Conservation (phyloP, 1,284 basidiomycete genomes). For the Ceratobasidium sp. region DNA sequence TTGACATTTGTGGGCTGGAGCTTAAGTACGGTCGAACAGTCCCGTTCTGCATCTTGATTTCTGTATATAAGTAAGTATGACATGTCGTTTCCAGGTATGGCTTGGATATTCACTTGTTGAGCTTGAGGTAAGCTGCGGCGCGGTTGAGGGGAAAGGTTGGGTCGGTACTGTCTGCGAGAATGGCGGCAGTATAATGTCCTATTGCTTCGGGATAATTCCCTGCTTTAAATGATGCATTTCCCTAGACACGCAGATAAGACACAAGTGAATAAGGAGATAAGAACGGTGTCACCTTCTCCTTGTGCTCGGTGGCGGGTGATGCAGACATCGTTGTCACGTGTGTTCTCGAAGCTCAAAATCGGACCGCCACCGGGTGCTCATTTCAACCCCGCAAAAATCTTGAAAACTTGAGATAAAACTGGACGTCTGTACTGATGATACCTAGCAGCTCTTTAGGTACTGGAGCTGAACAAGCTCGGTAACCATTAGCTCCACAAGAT, state of each 20-base stretch:
- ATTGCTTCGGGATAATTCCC: conserved; percentile 68
- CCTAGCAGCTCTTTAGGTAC: too few species aligned
- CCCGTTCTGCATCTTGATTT: conserved; percentile 79
- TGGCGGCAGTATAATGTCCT: conserved; percentile 80
- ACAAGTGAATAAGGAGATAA: neutral
- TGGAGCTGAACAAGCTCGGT: too few species aligned
- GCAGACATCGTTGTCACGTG: conserved; percentile 33
- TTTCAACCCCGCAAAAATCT: neutral
- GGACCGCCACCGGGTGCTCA: neutral
- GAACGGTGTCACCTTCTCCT: conserved; percentile 26
- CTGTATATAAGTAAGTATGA: too few species aligned
- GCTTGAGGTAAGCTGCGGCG: conserved; percentile 85
- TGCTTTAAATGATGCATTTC: conserved; percentile 71
- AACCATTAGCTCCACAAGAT: too few species aligned
- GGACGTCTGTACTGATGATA: too few species aligned
- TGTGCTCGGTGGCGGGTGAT: conserved; percentile 33
- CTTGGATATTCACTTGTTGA: conserved; percentile 92
- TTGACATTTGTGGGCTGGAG: conserved; percentile 75
- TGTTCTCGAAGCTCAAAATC: neutral
- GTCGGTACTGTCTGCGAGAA: conserved; percentile 73
- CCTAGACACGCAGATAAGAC: conserved; percentile 59
- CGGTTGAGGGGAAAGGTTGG: conserved; percentile 81
- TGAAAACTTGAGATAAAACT: neutral
- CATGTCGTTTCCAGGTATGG: too few species aligned
- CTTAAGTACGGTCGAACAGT: conserved; percentile 72